A percentile compares a stretch with the other conserved stretches of the same genome.
Evolutionary conservation across 805 yeast species (phyloP).

Genomic region (Pichia ethanolica): DNA sequence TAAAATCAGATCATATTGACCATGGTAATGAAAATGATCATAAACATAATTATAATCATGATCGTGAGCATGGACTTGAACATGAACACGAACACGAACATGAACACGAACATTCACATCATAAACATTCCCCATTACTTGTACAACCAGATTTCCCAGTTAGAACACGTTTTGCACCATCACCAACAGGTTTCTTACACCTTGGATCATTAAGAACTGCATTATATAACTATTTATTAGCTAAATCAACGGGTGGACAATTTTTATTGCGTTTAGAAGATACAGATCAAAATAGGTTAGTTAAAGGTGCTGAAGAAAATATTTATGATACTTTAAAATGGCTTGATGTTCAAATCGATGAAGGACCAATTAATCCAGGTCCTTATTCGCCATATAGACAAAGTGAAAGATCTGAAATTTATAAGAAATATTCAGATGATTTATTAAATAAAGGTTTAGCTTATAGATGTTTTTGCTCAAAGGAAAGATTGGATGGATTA

Average conservation of each 20-base stretch:
- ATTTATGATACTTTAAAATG: constrained; percentile 69
- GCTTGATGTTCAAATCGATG: constrained; percentile 74
- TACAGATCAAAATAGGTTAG: constrained; percentile 78
- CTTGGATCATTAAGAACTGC: constrained; percentile 93
- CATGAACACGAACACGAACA: background rate
- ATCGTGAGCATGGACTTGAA: background rate
- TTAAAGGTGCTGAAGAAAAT: constrained; percentile 74
- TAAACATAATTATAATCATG: background rate
- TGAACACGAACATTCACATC: constrained; percentile 6
- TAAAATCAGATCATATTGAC: too few relatives aligned
- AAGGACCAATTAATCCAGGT: constrained; percentile 69
- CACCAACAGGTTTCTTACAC: constrained; percentile 95
- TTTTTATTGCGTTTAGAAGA: constrained; percentile 84
- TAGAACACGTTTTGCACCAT: constrained; percentile 92
- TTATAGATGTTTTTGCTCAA: constrained; percentile 80
- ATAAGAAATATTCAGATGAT: constrained; percentile 47
- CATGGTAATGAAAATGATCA: background rate
- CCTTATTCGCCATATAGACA: constrained; percentile 87
- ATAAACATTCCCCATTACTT: constrained; percentile 6
- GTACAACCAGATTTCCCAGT: constrained; percentile 45
- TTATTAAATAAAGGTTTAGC: constrained; percentile 65
- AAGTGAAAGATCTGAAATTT: constrained; percentile 66
- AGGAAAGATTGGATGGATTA: constrained; percentile 61
- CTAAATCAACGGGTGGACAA: constrained; percentile 70
- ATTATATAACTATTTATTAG: constrained; percentile 76